Evolutionary conservation across 2,329 filamentous ascomycete species (phyloP).

Genomic region (Neoascochyta sp.): DNA sequence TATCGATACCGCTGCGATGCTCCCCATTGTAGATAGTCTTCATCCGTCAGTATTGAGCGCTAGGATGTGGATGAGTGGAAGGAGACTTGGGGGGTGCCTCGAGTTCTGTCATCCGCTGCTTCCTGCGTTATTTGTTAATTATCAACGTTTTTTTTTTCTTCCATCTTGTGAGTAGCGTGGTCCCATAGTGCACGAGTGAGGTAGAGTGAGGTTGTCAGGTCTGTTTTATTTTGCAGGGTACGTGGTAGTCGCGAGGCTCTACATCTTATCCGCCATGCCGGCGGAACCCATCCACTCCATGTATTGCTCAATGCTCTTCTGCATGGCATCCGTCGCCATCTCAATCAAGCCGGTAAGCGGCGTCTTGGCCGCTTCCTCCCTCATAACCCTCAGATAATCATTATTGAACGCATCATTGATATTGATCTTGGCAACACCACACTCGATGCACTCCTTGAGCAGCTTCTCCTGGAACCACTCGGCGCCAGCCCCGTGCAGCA

Average conservation of each 20-base stretch:
- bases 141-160: too few species aligned
- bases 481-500: conserved; percentile 58
- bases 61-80: background rate
- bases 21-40: conserved; percentile 7
- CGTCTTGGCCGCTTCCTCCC: conserved; percentile 49
- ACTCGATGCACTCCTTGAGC: conserved; percentile 52
- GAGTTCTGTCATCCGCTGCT: too few species aligned
- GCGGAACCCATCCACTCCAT: conserved; percentile 51
- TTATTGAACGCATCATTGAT: conserved; percentile 58
- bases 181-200: too few species aligned
- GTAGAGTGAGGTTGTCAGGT: too few species aligned
- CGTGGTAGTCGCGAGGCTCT: too few species aligned
- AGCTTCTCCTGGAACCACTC: conserved; percentile 51
- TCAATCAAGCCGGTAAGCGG: conserved; percentile 55
- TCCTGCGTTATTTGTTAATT: too few species aligned
- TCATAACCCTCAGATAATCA: conserved; percentile 48
- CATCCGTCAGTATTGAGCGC: background rate
- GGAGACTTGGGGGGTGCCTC: too few species aligned
- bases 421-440: conserved; percentile 56
- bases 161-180: too few species aligned
- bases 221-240: too few species aligned
- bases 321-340: conserved; percentile 53
- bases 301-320: conserved; percentile 53
- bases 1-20: background rate
- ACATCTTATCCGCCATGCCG: conserved; percentile 31